These are phyloP conservation scores for Penicillium psychrofluorescens DNA, from an alignment of 495 filamentous ascomycete species.

Conservation along the genomic window DNA sequence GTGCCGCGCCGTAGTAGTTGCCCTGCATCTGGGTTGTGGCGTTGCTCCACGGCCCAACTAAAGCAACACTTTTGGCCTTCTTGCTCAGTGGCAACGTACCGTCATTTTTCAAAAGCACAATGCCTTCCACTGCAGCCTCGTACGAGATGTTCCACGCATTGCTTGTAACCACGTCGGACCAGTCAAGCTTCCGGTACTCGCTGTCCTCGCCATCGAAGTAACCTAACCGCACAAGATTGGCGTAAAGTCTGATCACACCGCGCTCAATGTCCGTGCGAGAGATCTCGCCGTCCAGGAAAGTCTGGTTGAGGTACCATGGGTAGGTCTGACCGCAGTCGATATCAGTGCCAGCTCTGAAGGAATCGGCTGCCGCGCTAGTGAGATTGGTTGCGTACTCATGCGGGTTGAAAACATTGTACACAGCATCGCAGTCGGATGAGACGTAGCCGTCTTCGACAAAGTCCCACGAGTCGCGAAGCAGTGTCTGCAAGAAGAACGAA, in stretches of 20 bases:
- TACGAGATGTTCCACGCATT: conserved; percentile 49
- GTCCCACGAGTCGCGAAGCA: conserved; percentile 45
- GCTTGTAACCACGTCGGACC: conserved; percentile 44
- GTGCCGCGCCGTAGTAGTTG: conserved; percentile 50
- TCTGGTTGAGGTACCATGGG: conserved; percentile 39
- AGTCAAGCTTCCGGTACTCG: conserved; percentile 44
- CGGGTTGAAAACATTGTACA: conserved; percentile 49
- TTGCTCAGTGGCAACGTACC: conserved; percentile 43
- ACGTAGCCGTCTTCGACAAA: conserved; percentile 48
- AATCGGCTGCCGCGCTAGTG: conserved; percentile 41
- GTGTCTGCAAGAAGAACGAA: conserved; percentile 47
- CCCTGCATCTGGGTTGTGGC: conserved; percentile 55
- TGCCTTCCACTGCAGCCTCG: conserved; percentile 51
- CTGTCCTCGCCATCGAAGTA: conserved; percentile 49
- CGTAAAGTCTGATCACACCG: conserved; percentile 48
- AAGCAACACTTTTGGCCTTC: conserved; percentile 36
- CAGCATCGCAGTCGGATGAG: conserved; percentile 50
- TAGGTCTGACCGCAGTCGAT: conserved; percentile 55
- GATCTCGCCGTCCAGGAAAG: conserved; percentile 40
- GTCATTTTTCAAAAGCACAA: conserved; percentile 57
- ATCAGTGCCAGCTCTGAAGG: conserved; percentile 54
- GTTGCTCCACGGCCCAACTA: conserved; percentile 54
- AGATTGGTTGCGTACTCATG: conserved; percentile 44
- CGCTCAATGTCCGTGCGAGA: conserved; percentile 44
- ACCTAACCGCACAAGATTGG: conserved; percentile 46